Conservation (phyloP, 345 rosid species). For the Eucalyptus sp. region DNA sequence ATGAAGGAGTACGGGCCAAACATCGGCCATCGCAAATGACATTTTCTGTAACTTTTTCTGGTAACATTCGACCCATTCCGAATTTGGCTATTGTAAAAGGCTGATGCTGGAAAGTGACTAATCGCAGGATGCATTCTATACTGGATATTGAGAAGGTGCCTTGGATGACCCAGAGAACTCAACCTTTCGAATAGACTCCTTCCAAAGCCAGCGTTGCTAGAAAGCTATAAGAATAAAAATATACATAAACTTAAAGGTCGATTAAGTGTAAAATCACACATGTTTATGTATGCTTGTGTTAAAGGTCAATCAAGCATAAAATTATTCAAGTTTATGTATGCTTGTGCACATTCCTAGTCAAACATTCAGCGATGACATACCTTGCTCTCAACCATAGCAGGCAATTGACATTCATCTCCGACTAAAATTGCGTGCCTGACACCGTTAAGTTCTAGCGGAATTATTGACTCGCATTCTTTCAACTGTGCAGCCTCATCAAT, state of each 20-base stretch:
- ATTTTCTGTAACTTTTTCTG: background rate
- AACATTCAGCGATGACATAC: background rate
- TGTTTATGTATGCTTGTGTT: background rate
- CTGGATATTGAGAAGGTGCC: background rate
- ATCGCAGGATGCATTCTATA: background rate
- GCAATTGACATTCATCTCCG: background rate
- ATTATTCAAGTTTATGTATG: background rate
- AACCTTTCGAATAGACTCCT: background rate
- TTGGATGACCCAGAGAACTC: background rate
- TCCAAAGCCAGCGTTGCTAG: background rate
- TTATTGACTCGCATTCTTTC: background rate
- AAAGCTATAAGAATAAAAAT: background rate
- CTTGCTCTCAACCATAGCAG: background rate
- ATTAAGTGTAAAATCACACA: background rate
- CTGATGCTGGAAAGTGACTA: background rate
- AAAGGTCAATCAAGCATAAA: background rate
- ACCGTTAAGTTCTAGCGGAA: background rate
- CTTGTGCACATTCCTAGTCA: background rate
- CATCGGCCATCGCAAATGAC: background rate
- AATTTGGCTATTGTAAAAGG: background rate
- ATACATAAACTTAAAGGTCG: background rate
- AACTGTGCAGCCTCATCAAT: slow-evolving; percentile 2
- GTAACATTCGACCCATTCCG: background rate
- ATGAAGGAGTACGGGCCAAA: background rate
- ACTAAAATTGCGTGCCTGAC: background rate